Evolutionary conservation across 257 asterid genomes (phyloP), one percentile per base, ranked within the genome.

Genomic region (Capsicum pubescens): DNA sequence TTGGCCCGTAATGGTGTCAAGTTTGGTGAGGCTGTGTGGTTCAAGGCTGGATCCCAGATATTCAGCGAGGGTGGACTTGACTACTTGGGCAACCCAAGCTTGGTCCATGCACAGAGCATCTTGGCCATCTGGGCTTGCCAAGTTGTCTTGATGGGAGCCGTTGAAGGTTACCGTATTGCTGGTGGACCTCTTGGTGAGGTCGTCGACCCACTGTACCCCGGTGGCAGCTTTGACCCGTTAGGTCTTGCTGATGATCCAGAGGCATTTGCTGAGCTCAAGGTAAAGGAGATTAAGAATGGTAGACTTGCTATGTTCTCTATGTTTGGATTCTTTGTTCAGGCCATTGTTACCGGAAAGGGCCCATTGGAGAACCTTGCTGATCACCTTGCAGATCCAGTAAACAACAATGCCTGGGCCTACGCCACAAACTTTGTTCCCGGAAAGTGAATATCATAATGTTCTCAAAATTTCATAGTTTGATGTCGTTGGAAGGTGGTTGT

Each of bases 1-100:
- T 84, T 92, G 89, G 86, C 95, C 63, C 91, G 93, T 4, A 93
- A 91, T 64, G 97, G 97, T 2, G 93, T 93, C 12, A 93, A 93
- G 76, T 93, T 92, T 82, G 95, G 95, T 0, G 95, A 93, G 84
- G 95, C 97, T 6, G 94, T 93, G 1, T 93, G 94, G 97, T 92
- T 93, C 91, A 93, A 93, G 87, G 97, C 97, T 11, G 94, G 97
- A 1, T 55, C 94, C 0, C 94, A 91, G 50, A 93, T 93, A 87
- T 93, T 93, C 85, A 88, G 91, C 79, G 92, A 91, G 64, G 95
- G 94, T 39, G 97, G 97, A 0, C 91, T 93, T 52, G 92, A 91
- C 91, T 92, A 91, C 54, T 85, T 91, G 92, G 97, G 97, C 3
- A 91, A 91, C 92, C 95, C 94, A 0, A 92, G 93, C 87, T 83